phyloP scores from a whole-genome alignment of 140 eudicot species.

The Anethum foeniculum region DNA sequence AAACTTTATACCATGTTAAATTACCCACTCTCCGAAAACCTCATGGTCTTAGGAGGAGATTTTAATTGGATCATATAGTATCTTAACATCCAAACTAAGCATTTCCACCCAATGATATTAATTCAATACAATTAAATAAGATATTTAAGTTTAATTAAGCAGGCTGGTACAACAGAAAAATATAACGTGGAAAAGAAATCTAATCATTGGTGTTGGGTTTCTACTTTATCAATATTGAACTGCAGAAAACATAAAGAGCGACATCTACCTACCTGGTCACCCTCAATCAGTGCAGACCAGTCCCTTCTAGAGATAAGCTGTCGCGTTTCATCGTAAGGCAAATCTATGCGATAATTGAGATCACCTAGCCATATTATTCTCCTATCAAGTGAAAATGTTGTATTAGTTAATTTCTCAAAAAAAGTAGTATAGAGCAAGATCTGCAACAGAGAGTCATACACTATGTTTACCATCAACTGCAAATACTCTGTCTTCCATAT shows the following conservation, averaged over 20 bases:
- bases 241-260: neutral
- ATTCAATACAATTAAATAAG: neutral
- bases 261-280: constrained; percentile 41
- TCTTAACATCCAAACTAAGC: neutral
- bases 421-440: neutral
- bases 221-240: neutral
- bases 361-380: constrained; percentile 56
- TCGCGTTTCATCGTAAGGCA: constrained; percentile 31
- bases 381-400: constrained; percentile 19
- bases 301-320: constrained; percentile 35
- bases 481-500: neutral
- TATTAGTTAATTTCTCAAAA: neutral
- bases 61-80: too few relatives aligned
- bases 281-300: constrained; percentile 36
- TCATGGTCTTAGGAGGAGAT: too few relatives aligned
- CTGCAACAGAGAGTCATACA: neutral
- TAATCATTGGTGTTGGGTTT: neutral
- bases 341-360: constrained; percentile 47
- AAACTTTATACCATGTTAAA: too few relatives aligned
- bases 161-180: neutral
- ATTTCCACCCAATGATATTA: neutral
- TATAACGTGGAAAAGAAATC: neutral
- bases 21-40: too few relatives aligned
- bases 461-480: neutral
- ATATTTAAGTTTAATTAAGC: neutral